These are phyloP conservation scores for Gossypium davidsonii DNA, from an alignment of 441 rosid species.

Conservation along the genomic window DNA sequence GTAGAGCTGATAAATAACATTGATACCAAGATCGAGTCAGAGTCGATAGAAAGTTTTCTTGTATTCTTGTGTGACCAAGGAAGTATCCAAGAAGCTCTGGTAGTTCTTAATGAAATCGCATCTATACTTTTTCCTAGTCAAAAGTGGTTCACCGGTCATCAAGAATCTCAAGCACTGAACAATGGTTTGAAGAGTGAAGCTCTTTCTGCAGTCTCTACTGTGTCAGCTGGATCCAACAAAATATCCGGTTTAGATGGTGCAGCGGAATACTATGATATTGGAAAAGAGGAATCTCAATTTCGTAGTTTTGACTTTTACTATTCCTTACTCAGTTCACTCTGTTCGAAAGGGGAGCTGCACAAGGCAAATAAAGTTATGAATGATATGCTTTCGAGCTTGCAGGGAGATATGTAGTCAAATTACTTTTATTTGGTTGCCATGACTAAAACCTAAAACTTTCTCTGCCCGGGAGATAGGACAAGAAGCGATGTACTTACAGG, in stretches of 20 bases:
- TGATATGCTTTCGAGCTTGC: conserved; percentile 29
- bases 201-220: conserved; percentile 6
- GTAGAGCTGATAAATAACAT: conserved; percentile 50
- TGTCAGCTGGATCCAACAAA: conserved; percentile 10
- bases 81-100: conserved; percentile 61
- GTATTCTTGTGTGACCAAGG: conserved; percentile 70
- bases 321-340: conserved; percentile 36
- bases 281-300: conserved; percentile 1
- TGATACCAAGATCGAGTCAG: conserved; percentile 56
- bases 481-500: not conserved
- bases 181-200: conserved; percentile 4
- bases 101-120: conserved; percentile 60
- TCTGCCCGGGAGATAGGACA: not conserved
- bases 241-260: not conserved
- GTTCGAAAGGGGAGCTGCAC: conserved; percentile 38
- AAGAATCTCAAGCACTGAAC: conserved; percentile 23
- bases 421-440: not conserved
- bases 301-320: conserved; percentile 26
- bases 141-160: conserved; percentile 25
- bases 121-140: conserved; percentile 35
- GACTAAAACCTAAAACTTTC: not conserved
- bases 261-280: not conserved
- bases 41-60: conserved; percentile 55
- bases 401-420: conserved; percentile 7
- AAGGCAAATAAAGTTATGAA: conserved; percentile 34